phyloP scores from a whole-genome alignment of 2,329 filamentous ascomycete genomes.

The Fusarium nurragi region DNA sequence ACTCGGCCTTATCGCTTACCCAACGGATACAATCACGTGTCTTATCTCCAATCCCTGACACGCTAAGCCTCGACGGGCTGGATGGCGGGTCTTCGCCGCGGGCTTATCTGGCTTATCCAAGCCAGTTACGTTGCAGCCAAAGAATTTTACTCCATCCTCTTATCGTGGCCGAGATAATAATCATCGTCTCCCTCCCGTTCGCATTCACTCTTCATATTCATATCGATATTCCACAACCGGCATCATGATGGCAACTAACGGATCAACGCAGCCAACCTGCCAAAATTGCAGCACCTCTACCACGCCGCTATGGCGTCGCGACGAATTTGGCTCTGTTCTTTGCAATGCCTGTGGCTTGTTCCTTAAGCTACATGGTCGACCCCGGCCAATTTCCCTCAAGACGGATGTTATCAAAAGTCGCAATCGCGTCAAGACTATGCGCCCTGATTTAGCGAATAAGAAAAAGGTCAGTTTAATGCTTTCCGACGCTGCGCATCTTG shows the following conservation, averaged over 20 bases:
- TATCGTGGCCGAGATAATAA: slow-evolving; percentile 53
- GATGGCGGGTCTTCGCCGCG: slow-evolving; percentile 28
- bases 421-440: slow-evolving; percentile 92
- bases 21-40: slow-evolving; percentile 46
- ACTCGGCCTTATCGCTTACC: slow-evolving; percentile 34
- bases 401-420: slow-evolving; percentile 99
- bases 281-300: slow-evolving; percentile 97
- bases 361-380: slow-evolving; percentile 92
- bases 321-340: slow-evolving; percentile 93
- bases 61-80: slow-evolving; percentile 37
- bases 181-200: slow-evolving; percentile 46
- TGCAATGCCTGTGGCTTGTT: slow-evolving; percentile 99
- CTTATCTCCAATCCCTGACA: slow-evolving; percentile 35
- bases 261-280: slow-evolving; percentile 86
- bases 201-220: slow-evolving; percentile 39
- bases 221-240: slow-evolving; percentile 48
- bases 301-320: slow-evolving; percentile 95
- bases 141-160: slow-evolving; percentile 51
- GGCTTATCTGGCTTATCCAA: slow-evolving; percentile 53
- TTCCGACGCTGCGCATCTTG: not conserved
- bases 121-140: slow-evolving; percentile 44
- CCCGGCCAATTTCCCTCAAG: slow-evolving; percentile 95
- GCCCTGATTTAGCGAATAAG: slow-evolving; percentile 79
- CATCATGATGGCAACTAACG: slow-evolving; percentile 65
- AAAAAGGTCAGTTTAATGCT: slow-evolving; percentile 72